Evolutionary conservation across 2,329 filamentous ascomycete species (phyloP).

Genomic region (Karstenula rhodostoma): DNA sequence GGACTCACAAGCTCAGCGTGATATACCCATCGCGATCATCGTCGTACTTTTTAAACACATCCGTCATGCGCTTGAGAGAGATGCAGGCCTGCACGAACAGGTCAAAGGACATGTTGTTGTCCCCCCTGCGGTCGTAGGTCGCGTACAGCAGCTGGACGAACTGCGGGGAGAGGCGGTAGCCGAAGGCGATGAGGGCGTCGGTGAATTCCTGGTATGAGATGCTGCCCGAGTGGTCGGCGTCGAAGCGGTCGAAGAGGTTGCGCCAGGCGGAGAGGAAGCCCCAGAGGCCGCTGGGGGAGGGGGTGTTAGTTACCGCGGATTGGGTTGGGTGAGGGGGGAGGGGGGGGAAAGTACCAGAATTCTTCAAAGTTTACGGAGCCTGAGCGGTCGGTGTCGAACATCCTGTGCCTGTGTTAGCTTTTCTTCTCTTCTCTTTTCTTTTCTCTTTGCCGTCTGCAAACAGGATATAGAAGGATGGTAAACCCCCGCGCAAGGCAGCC

Average conservation of each 20-base stretch:
- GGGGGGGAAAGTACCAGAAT: conserved; percentile 68
- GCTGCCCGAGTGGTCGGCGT: conserved; percentile 83
- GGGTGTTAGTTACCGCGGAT: background rate
- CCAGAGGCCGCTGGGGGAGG: conserved; percentile 73
- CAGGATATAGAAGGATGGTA: background rate
- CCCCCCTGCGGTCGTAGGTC: conserved; percentile 73
- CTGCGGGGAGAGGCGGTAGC: conserved; percentile 83
- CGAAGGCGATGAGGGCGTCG: conserved; percentile 88
- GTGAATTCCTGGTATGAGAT: conserved; percentile 88
- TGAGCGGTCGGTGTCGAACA: conserved; percentile 94
- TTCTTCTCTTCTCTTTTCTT: background rate
- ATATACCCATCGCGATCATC: conserved; percentile 92
- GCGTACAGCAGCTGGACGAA: conserved; percentile 88
- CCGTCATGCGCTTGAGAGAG: conserved; percentile 96
- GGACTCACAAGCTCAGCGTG: conserved; percentile 63
- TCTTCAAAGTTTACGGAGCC: conserved; percentile 94
- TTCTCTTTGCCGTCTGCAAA: background rate
- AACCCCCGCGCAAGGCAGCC: background rate
- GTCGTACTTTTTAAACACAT: conserved; percentile 99
- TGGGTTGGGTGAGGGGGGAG: background rate
- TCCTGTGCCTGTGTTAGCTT: conserved; percentile 57
- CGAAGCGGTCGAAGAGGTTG: conserved; percentile 92
- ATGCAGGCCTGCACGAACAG: conserved; percentile 98
- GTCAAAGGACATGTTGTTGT: conserved; percentile 73
- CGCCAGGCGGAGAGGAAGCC: conserved; percentile 95